Base-by-base conservation (phyloP, 257 asterid genomes). In the Nicotiana otophora region DNA sequence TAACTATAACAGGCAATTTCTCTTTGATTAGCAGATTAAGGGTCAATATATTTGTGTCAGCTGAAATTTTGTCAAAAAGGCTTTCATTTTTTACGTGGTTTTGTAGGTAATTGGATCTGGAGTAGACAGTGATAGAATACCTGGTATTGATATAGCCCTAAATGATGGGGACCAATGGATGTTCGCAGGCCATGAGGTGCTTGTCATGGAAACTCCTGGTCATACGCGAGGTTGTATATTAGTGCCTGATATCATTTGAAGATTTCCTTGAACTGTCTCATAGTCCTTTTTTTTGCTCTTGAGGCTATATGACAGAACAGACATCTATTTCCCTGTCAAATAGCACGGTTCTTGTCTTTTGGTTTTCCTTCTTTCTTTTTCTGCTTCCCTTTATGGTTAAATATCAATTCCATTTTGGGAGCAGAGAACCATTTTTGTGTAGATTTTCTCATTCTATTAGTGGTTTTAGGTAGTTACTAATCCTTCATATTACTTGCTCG, bases 161-260 rank as follows among this genome's bases (percentile, higher is more conserved):
- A 89, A 88, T 81, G 98, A 94, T 86, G 98, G 98, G 34, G 99
- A 94, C 84, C 91, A 93, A 81, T 96, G 99, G 99, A 93, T 89
- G 99, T 94, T 96, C 89, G 99, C 99, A 79, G 88, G 98, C 84
- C 99, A 96, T 85, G 98, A 94, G 88, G 99, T 94, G 88, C 87
- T 86, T 84, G 92, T 94, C 84, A 86, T 92, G 91, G 93, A 81
- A 36, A 96, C 99, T 85, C 98, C 99, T 39, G 99, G 99, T 70
- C 98, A 96, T 81, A 96, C 99, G 62, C 88, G 86, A 94, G 99
- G 99, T 96, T 88, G 84, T 78, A 55, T 48, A 78, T 85, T 61
- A 63, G 69, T 62, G 20, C 85, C 86, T 86, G 60, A 75, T 76
- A 34, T 77, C 63, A 48, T 48, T 53, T 81, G 65, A 26, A 81